Conservation (phyloP, 257 asterid genomes). For the Cordia subcordata region DNA sequence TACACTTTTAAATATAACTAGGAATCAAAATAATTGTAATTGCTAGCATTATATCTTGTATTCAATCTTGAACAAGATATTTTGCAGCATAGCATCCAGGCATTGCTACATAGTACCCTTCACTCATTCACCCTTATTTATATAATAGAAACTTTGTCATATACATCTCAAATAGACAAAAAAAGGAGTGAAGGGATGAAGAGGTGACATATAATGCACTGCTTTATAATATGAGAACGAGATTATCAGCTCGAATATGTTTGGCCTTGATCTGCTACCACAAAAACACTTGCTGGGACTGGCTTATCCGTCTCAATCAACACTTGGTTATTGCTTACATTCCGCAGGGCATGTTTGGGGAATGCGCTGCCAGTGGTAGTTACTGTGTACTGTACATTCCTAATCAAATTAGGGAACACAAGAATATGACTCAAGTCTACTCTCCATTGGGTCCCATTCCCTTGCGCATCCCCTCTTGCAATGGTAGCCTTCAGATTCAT, state of each 20-base stretch:
- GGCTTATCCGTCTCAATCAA: conserved; percentile 46
- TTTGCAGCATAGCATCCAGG: too few relatives aligned
- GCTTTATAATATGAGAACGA: too few relatives aligned
- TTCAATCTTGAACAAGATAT: too few relatives aligned
- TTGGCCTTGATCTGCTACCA: conserved; percentile 65
- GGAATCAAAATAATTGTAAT: too few relatives aligned
- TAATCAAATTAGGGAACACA: conserved; percentile 52
- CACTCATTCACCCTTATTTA: too few relatives aligned
- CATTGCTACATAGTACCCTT: too few relatives aligned
- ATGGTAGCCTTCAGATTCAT: conserved; percentile 65
- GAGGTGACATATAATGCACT: too few relatives aligned
- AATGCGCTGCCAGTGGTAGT: conserved; percentile 29
- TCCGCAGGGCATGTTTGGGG: conserved; percentile 57
- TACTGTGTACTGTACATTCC: conserved; percentile 60
- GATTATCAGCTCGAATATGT: background rate
- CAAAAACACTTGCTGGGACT: conserved; percentile 49
- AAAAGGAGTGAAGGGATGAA: too few relatives aligned
- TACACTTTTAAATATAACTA: too few relatives aligned
- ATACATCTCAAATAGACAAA: too few relatives aligned
- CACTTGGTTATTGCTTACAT: conserved; percentile 47
- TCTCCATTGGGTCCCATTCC: conserved; percentile 58
- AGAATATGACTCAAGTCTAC: conserved; percentile 57
- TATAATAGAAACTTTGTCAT: too few relatives aligned
- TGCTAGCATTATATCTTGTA: too few relatives aligned
- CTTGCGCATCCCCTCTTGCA: conserved; percentile 45